These are phyloP conservation scores for Pleurotus cornucopiae DNA, from an alignment of 768 basidiomycete species.

Conservation along the genomic window DNA sequence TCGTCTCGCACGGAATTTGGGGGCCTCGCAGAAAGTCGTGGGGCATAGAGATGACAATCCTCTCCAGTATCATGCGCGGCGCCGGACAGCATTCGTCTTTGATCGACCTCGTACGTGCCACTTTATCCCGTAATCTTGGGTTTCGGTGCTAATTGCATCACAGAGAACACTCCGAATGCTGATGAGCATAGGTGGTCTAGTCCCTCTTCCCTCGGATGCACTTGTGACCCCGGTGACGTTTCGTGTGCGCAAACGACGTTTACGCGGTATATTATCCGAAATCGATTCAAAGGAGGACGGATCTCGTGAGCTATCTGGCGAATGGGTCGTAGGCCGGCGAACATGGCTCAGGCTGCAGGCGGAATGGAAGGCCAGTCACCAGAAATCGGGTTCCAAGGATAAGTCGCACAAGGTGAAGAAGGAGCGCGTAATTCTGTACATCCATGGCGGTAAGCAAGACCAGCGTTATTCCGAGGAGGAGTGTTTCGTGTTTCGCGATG, in stretches of 20 bases:
- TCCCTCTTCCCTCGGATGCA: constrained; percentile 88
- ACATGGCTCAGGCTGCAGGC: constrained; percentile 85
- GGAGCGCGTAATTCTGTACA: constrained; percentile 85
- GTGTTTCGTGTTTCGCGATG: not conserved
- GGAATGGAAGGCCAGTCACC: constrained; percentile 63
- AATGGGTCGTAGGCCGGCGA: constrained; percentile 95
- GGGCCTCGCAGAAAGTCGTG: constrained; percentile 89
- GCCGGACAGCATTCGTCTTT: constrained; percentile 77
- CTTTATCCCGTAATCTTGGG: not conserved
- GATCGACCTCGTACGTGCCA: constrained; percentile 67
- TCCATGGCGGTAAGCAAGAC: constrained; percentile 75
- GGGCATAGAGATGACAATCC: constrained; percentile 93
- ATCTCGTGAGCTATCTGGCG: constrained; percentile 77
- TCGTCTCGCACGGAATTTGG: constrained; percentile 75
- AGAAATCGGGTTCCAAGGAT: constrained; percentile 15
- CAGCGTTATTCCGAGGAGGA: not conserved
- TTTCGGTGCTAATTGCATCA: constrained; percentile 6
- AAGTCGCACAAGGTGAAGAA: constrained; percentile 25
- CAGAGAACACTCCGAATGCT: constrained; percentile 52
- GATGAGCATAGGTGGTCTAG: constrained; percentile 76
- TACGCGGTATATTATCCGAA: constrained; percentile 76
- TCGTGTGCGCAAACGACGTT: constrained; percentile 61
- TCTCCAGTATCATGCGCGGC: constrained; percentile 82
- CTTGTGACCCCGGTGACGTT: constrained; percentile 95
- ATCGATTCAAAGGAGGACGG: constrained; percentile 77